These are phyloP conservation scores for Triglochin maritima DNA, from an alignment of 106 monocot genomes.

Conservation along the genomic window DNA sequence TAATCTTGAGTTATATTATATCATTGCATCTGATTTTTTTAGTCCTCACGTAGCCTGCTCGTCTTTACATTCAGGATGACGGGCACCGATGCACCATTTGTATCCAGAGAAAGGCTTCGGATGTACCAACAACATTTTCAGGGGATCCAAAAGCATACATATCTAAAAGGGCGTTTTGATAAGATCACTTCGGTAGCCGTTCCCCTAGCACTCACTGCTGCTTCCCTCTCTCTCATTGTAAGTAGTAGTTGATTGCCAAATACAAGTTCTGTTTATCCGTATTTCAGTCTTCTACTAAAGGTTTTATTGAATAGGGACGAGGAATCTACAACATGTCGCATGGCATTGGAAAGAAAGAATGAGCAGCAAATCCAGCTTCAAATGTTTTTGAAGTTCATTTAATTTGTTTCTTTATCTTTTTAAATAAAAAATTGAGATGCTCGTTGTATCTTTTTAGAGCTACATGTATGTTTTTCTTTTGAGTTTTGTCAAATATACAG, in stretches of 20 bases:
- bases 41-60: no score
- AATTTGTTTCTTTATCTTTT: no score
- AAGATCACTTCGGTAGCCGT: constrained; percentile 69
- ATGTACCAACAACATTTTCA: constrained; percentile 60
- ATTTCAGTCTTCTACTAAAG: not conserved
- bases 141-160: constrained; percentile 45
- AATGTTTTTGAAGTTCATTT: no score
- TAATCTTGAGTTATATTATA: no score
- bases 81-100: constrained; percentile 55
- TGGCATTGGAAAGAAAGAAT: constrained; percentile 65
- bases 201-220: constrained; percentile 47
- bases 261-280: not conserved
- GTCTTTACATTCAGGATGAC: constrained; percentile 1
- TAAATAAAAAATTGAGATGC: no score
- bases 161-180: constrained; percentile 63
- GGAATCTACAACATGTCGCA: constrained; percentile 78
- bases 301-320: constrained; percentile 27
- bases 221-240: constrained; percentile 47
- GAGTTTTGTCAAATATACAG: no score
- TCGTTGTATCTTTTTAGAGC: no score
- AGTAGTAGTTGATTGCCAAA: not conserved
- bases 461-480: no score
- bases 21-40: no score
- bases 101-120: constrained; percentile 46
- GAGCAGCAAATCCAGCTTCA: not conserved